phyloP scores from a whole-genome alignment of 768 basidiomycete genomes.

The Calocera cornea region DNA sequence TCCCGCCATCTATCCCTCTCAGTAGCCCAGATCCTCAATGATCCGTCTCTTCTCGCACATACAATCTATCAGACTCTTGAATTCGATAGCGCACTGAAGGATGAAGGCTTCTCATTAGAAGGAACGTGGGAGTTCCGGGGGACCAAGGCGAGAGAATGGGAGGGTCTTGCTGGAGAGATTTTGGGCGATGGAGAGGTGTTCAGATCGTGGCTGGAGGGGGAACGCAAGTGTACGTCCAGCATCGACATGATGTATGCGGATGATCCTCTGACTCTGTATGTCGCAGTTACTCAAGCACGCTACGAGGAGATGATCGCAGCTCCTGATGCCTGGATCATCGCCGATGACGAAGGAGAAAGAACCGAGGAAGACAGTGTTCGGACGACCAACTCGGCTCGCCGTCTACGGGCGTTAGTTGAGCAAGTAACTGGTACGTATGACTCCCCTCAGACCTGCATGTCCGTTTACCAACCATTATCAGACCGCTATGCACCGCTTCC shows the following conservation, averaged over 20 bases:
- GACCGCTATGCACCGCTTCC: conserved; percentile 90
- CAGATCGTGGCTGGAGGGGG: conserved; percentile 75
- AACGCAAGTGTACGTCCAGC: conserved; percentile 60
- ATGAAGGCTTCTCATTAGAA: conserved; percentile 54
- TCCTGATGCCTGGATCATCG: conserved; percentile 73
- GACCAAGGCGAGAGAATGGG: conserved; percentile 36
- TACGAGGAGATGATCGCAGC: conserved; percentile 72
- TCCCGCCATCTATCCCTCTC: conserved; percentile 61
- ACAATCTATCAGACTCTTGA: conserved; percentile 84
- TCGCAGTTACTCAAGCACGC: conserved; percentile 70
- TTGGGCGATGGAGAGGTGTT: conserved; percentile 83
- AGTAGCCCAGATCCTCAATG: conserved; percentile 55
- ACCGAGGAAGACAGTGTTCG: conserved; percentile 36
- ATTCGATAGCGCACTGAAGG: conserved; percentile 68
- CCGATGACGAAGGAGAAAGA: conserved; percentile 45
- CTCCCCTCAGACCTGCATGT: not conserved
- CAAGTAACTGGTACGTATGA: conserved; percentile 66
- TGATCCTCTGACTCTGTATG: not conserved
- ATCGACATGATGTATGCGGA: not conserved
- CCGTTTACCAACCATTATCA: conserved; percentile 20
- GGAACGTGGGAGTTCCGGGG: conserved; percentile 34
- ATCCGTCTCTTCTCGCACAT: conserved; percentile 81
- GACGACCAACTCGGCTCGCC: conserved; percentile 71
- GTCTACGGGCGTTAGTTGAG: conserved; percentile 72
- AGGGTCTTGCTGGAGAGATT: conserved; percentile 69